Evolutionary conservation across 495 filamentous ascomycete species (phyloP), one percentile per base, ranked within the genome.

Genomic region (Penicillium simplicissimum): DNA sequence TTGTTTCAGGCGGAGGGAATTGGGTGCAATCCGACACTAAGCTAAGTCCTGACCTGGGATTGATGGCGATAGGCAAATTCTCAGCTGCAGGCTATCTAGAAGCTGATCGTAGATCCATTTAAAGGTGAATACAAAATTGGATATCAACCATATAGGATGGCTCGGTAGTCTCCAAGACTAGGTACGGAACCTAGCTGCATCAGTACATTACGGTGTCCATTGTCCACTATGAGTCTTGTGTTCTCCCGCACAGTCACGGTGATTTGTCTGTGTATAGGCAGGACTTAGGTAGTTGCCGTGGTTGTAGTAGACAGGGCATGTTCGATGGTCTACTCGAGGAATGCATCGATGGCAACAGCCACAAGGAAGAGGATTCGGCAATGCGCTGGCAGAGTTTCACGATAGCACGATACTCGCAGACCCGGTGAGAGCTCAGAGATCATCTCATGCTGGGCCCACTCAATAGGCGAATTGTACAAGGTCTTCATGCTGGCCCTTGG

Each of bases 1-100:
- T 28, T 36, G 14, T 43, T 37, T 7, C 51, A 82, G 79, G 79
- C 73, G 73, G 38, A 70, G 75, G 51, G 69, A 78, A 51, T 61
- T 80, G 58, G 70, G 70, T 23, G 74, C 75, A 11, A 72, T 77
- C 62, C 69, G 66, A 55, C 79, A 79, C 60, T 80, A 58, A 45
- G 14, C 7, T 8, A 21, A 23, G 13, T 0, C 42, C 10, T 23
- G 9, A 21, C 10, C 14, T 8, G 1, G 42, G n/a, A 23, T 19
- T 8, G 10, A 45, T 45, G 42, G 40, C 19, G 42, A 45, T 45
- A 45, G 23, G 19, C 8, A 13, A 45, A 11, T 19, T 45, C 42
- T 17, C 40, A 42, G n/a, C n/a, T 42, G n/a, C n/a, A 19, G 40
- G 4, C 14, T 40, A 42, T 19, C n/a, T 42, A 42, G 40, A 42